phyloP scores from a whole-genome alignment of 441 rosid genomes.

The Populus hybrid region DNA sequence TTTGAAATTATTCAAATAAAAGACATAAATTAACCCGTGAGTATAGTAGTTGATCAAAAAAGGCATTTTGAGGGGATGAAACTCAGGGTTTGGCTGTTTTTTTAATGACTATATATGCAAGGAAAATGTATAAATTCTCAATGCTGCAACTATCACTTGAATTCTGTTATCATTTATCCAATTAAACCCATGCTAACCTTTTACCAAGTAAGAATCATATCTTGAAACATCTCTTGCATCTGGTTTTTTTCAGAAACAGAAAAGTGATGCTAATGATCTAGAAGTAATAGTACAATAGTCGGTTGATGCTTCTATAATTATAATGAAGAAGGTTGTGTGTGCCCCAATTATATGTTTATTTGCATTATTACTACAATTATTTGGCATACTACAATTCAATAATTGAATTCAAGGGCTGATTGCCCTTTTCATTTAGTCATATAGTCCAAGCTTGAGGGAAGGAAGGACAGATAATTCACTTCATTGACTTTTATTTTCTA shows the following conservation, averaged over 20 bases:
- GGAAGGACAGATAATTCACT: neutral
- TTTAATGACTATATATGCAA: neutral
- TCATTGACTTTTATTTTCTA: neutral
- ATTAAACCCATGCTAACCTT: neutral
- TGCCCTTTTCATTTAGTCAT: neutral
- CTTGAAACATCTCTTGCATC: neutral
- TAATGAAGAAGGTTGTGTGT: neutral
- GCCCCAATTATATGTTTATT: neutral
- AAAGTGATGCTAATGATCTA: neutral
- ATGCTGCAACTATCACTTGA: neutral
- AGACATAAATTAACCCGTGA: neutral
- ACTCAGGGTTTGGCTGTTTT: neutral
- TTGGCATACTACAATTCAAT: neutral
- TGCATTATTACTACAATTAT: neutral
- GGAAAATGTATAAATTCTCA: neutral
- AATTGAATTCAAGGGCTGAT: neutral
- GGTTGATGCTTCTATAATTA: neutral
- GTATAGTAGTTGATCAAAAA: neutral
- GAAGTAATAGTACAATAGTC: neutral
- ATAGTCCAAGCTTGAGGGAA: neutral
- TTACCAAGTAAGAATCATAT: neutral
- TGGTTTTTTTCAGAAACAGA: neutral
- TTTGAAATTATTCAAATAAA: neutral
- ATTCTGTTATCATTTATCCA: neutral
- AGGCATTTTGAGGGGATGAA: neutral